Percentiles rank a stretch among this genome's conserved stretches.
These are phyloP conservation scores for Mychonastes homosphaera DNA, from an alignment of 139 green algal genomes.

Conservation along the genomic window DNA sequence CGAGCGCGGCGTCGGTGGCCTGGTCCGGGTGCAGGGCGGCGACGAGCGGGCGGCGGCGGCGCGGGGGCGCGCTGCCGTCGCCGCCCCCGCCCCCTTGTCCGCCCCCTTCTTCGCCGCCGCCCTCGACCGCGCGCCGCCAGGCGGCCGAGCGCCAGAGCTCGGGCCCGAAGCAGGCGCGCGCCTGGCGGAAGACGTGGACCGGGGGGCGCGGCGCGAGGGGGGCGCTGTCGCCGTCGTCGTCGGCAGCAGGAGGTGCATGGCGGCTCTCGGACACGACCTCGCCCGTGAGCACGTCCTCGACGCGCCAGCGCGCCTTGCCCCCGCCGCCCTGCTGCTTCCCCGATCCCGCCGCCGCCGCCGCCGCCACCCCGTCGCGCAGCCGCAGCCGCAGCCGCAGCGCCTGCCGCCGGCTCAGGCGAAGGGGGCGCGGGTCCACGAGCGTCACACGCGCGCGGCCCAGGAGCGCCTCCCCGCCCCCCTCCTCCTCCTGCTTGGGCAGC, in stretches of 20 bases:
- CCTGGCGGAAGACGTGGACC: conserved; percentile 2
- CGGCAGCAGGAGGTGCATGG: no score
- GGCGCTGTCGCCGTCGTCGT: no score
- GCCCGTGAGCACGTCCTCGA: no score
- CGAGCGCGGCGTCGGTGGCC: conserved; percentile 40
- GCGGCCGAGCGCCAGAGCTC: conserved; percentile 15
- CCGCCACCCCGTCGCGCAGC: background rate
- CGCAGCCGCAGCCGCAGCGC: conserved; percentile 10
- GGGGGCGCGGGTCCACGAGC: conserved; percentile 49
- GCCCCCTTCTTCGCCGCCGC: background rate
- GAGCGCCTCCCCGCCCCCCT: background rate
- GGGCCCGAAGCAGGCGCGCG: conserved; percentile 13
- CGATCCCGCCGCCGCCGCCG: background rate
- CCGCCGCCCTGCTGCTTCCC: background rate
- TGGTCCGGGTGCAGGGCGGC: conserved; percentile 50
- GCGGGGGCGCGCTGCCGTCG: background rate
- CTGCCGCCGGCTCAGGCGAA: conserved; percentile 34
- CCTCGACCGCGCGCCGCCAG: conserved; percentile 1
- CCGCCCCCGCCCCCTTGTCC: background rate
- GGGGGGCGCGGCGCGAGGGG: no score
- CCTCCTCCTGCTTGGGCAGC: background rate
- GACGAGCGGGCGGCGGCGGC: conserved; percentile 20
- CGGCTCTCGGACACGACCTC: no score
- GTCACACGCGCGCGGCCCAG: conserved; percentile 35
- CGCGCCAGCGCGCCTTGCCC: background rate